Evolutionary conservation across 2,329 filamentous ascomycete species (phyloP).

Genomic region (Nothophaeocryptopus gaeumannii): DNA sequence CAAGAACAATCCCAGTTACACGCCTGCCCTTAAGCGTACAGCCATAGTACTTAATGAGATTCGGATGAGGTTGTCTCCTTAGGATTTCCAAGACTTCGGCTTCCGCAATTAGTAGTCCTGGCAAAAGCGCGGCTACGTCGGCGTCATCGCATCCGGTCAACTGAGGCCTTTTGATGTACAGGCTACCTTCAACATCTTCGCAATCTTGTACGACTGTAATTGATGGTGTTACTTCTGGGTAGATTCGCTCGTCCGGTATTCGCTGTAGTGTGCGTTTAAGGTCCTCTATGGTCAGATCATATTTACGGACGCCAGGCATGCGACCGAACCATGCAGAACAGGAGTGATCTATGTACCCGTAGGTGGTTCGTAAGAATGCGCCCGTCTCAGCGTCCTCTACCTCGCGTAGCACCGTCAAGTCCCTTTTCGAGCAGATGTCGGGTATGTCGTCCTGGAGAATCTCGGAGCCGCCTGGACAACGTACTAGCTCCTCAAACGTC

Average conservation of each 20-base stretch:
- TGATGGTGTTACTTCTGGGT: conserved; percentile 10
- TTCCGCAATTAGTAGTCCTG: conserved; percentile 25
- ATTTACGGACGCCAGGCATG: conserved; percentile 17
- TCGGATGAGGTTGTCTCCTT: conserved; percentile 23
- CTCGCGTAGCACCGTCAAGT: too few relatives aligned
- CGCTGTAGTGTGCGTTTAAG: conserved; percentile 8
- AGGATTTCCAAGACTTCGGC: conserved; percentile 23
- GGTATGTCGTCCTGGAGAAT: too few relatives aligned
- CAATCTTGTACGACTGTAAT: conserved; percentile 9
- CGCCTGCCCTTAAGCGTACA: conserved; percentile 24
- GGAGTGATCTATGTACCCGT: conserved; percentile 13
- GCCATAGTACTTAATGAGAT: conserved; percentile 26
- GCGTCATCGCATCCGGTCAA: too few relatives aligned
- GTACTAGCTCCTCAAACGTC: too few relatives aligned
- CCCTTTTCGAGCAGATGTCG: too few relatives aligned
- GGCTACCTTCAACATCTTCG: conserved; percentile 9
- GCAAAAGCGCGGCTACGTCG: conserved; percentile 20
- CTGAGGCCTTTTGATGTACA: conserved; percentile 27
- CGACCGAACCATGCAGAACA: conserved; percentile 11
- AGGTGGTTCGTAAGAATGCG: conserved; percentile 12
- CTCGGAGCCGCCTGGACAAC: too few relatives aligned
- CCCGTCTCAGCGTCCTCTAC: conserved; percentile 10
- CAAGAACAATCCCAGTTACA: conserved; percentile 25
- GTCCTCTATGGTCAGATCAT: conserved; percentile 19
- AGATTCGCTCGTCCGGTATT: conserved; percentile 16